Percentiles rank a stretch among this genome's conserved stretches.
phyloP scores from a whole-genome alignment of 805 yeast genomes.

The Ogataea dorogensis region DNA sequence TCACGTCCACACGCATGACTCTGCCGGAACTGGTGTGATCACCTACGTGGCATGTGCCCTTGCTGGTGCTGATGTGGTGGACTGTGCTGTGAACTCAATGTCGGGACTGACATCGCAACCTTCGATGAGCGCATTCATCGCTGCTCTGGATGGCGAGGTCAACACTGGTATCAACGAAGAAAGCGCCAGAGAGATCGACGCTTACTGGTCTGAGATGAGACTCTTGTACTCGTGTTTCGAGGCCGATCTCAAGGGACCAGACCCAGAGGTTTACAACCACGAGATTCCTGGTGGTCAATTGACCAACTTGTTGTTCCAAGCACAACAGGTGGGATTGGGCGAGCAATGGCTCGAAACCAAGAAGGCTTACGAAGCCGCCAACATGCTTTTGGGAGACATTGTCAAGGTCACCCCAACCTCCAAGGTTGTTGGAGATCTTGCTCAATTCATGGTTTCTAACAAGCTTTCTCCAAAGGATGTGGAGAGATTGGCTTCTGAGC shows the following conservation, averaged over 20 bases:
- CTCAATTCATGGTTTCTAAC: slow-evolving; percentile 99
- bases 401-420: slow-evolving; percentile 99
- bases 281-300: slow-evolving; percentile 99
- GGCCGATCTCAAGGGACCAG: slow-evolving; percentile 98
- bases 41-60: slow-evolving; percentile 91
- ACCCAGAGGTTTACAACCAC: slow-evolving; percentile 97
- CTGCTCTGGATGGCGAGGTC: slow-evolving; percentile 85
- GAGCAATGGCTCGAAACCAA: slow-evolving; percentile 96
- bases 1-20: slow-evolving; percentile 98
- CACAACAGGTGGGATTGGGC: slow-evolving; percentile 97
- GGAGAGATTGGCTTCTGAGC: slow-evolving; percentile 76
- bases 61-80: slow-evolving; percentile 98
- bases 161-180: slow-evolving; percentile 68
- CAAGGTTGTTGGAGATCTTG: slow-evolving; percentile 99
- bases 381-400: slow-evolving; percentile 87
- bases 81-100: slow-evolving; percentile 95
- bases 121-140: slow-evolving; percentile 86
- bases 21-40: slow-evolving; percentile 99
- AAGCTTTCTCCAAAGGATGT: slow-evolving; percentile 85
- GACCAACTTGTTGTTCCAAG: slow-evolving; percentile 97
- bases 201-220: slow-evolving; percentile 99
- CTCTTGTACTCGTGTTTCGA: slow-evolving; percentile 94
- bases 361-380: slow-evolving; percentile 90
- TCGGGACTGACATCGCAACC: slow-evolving; percentile 99
- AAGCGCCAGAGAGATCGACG: slow-evolving; percentile 78